A percentile compares a stretch with the other conserved stretches of the same genome.
These are phyloP conservation scores for Cadophora luteo-olivacea DNA, from an alignment of 2,329 filamentous ascomycete species.

Conservation along the genomic window DNA sequence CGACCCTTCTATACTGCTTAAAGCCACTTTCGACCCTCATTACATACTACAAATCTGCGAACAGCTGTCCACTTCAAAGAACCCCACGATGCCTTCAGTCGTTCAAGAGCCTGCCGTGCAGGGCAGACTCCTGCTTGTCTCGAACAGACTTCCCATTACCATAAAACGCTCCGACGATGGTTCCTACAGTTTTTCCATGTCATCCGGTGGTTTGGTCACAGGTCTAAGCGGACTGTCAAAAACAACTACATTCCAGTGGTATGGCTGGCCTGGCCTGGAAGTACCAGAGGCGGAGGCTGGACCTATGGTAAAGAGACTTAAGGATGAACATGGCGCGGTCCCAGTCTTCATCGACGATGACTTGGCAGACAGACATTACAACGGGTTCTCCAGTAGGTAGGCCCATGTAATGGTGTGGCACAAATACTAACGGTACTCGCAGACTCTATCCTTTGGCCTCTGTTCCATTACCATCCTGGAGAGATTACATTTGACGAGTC, in stretches of 20 bases:
- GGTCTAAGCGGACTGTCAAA: slow-evolving; percentile 91
- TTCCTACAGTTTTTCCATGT: slow-evolving; percentile 94
- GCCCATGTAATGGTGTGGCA: not conserved
- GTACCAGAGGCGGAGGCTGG: slow-evolving; percentile 83
- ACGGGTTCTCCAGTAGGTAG: slow-evolving; percentile 89
- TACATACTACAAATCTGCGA: not conserved
- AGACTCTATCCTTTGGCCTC: slow-evolving; percentile 98
- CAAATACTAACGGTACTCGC: slow-evolving; percentile 28
- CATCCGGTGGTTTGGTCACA: slow-evolving; percentile 92
- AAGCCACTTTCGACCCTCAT: not conserved
- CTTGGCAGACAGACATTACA: slow-evolving; percentile 93
- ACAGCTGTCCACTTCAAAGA: not conserved
- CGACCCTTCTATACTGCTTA: not conserved
- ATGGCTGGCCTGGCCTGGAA: slow-evolving; percentile 95
- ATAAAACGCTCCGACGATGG: slow-evolving; percentile 80
- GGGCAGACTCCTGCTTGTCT: slow-evolving; percentile 77
- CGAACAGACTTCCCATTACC: slow-evolving; percentile 94
- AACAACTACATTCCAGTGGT: slow-evolving; percentile 96
- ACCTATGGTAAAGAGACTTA: slow-evolving; percentile 76
- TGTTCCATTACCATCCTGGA: slow-evolving; percentile 98
- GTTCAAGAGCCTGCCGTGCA: slow-evolving; percentile 36
- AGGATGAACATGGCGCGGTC: slow-evolving; percentile 86
- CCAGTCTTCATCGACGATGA: slow-evolving; percentile 95
- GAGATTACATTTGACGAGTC: slow-evolving; percentile 98
- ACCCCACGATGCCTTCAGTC: slow-evolving; percentile 38